Base-by-base conservation (phyloP, 176 grass and related monocot species). In the Panicum miliaceum region DNA sequence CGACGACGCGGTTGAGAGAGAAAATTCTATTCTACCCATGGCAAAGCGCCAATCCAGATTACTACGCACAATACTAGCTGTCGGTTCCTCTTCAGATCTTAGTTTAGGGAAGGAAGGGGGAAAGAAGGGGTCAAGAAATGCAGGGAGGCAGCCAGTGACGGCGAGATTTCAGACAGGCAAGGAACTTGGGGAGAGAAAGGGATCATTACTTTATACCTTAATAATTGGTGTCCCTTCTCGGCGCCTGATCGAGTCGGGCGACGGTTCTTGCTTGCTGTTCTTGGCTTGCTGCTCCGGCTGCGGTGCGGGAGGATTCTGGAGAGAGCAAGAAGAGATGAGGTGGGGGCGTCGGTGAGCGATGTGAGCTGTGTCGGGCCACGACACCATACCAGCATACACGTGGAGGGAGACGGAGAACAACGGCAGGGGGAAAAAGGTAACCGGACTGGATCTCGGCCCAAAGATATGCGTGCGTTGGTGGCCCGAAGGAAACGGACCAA, bases 301-400 rank as follows among this genome's bases (percentile, higher is more conserved):
- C 20, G 40, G 35, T 13, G 56, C 7, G 58, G 50, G 73, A 68
- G 20, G 53, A 13, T 85, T 79, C 84, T 47, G 57, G 75, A 80
- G 61, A 38, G 46, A 18, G 71, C 16, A 27, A 73, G 72, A 27
- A 73, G 72, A 36, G 78, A 51, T 62, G 29, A 68, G 56, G 50
- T 43, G 32, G 23, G n/a, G n/a, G 0, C 0, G 3, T 6, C n/a
- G 74, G 35, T 57, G 52, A 8, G 23, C n/a, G n/a, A n/a, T n/a
- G 26, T 54, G 82, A 68, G 68, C 19, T 82, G 68, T 47, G 48
- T 36, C 60, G 43, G 59, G 3, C n/a, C 64, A 35, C 14, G 12
- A 1, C 34, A 40, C 64, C 35, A 11, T 6, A 23, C 34, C 64
- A 41, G 19, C 35, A 10, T 11, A 69, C 51, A 58, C 78, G 79